A percentile compares a stretch with the other conserved stretches of the same genome.
Evolutionary conservation across 331 rosid species (phyloP).

Genomic region (Stylosanthes scabra): DNA sequence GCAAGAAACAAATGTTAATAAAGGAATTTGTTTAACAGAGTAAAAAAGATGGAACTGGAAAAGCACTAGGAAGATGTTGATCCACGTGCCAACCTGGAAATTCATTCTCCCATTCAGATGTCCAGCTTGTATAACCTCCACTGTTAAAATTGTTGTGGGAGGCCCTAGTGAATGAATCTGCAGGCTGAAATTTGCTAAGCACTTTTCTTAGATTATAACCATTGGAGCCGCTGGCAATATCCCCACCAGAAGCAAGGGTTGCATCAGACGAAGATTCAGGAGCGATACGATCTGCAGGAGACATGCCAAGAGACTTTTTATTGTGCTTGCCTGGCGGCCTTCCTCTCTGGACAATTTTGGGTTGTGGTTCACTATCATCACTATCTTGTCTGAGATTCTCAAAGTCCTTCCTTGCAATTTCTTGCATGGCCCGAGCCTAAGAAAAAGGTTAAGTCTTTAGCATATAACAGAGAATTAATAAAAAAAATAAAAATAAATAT

Average conservation of each 20-base stretch:
- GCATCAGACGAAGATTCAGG: constrained; percentile 67
- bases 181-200: constrained; percentile 49
- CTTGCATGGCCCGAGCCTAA: constrained; percentile 88
- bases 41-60: constrained; percentile 10
- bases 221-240: constrained; percentile 59
- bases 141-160: constrained; percentile 50
- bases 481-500: constrained; percentile 23
- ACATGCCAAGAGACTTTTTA: constrained; percentile 54
- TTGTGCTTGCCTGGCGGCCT: constrained; percentile 85
- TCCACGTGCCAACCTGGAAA: constrained; percentile 68
- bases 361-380: constrained; percentile 72
- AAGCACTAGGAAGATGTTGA: constrained; percentile 11
- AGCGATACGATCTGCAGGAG: constrained; percentile 56
- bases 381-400: constrained; percentile 87
- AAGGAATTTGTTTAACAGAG: constrained; percentile 7
- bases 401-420: constrained; percentile 88
- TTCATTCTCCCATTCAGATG: constrained; percentile 86
- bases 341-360: constrained; percentile 79
- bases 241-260: constrained; percentile 70
- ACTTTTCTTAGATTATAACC: constrained; percentile 79
- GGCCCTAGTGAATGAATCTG: constrained; percentile 55
- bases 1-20: constrained; percentile 33
- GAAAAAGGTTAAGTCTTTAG: constrained; percentile 32
- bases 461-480: constrained; percentile 30
- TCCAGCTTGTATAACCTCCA: constrained; percentile 65